Evolutionary conservation across 1,284 basidiomycete genomes (phyloP), one percentile per base, ranked within the genome.

Genomic region (Moesziomyces parantarcticus): DNA sequence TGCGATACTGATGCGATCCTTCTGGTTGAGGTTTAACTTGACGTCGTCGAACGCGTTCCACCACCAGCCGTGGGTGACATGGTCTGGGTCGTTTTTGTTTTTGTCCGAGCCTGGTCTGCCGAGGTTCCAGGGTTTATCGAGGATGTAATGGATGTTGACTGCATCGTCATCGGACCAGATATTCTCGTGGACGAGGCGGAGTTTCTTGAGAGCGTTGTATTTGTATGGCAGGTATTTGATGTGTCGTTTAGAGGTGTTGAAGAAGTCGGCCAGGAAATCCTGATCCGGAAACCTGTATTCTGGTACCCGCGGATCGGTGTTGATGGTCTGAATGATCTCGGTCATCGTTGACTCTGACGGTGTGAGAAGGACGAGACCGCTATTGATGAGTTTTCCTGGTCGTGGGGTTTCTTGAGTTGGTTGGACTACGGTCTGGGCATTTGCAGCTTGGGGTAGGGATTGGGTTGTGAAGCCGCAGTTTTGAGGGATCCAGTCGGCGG

Each of bases 271-370:
- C 32, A 98, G 88, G 23, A 97, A 88, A 79, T 98, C 95, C 84
- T 98, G 95, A 83, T 98, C 95, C 0, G 94, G 90, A 84, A 98
- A 98, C 41, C 87, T 87, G 85, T 91, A 95, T 1, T 87, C 87
- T 5, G 88, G 77, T 16, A 97, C 87, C 7, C 89, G 87, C 5
- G 91, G 89, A 25, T 90, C 90, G 2, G 89, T 91, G 56, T 87
- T 82, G 52, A 97, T 88, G 83, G 88, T 89, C 41, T 88, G 76
- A 21, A 87, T 85, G 63, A 96, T 87, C 16, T 80, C 79, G 4
- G 83, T 64, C 51, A 92, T 91, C 9, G 90, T 86, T 14, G 86
- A 32, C 3, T 45, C 7, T 3, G 84, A 85, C 0, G 95, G 96
- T n/a, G 88, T 88, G 44, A 97, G 87, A 41, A 98, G 89, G 53